phyloP scores from a whole-genome alignment of 352 stramenopile genomes.

The Phytophthora tentaculata region DNA sequence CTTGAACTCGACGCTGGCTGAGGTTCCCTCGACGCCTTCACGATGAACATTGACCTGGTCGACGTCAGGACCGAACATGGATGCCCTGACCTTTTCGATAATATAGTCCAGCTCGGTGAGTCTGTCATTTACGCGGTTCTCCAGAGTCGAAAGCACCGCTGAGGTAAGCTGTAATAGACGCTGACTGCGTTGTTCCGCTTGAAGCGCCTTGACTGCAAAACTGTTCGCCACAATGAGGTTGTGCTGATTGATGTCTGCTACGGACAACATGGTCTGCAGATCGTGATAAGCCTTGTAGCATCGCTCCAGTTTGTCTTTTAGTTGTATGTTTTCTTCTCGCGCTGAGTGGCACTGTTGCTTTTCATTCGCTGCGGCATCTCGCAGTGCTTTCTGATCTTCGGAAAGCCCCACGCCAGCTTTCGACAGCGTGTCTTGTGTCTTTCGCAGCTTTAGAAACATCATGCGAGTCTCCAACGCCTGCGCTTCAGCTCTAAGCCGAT shows the following conservation, averaged over 20 bases:
- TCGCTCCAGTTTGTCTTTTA: conserved; percentile 22
- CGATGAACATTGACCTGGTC: conserved; percentile 26
- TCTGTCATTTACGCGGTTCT: conserved; percentile 8
- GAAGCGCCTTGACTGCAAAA: conserved; percentile 5
- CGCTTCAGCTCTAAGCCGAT: conserved; percentile 26
- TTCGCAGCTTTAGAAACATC: conserved; percentile 30
- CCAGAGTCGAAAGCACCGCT: conserved; percentile 3
- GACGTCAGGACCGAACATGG: neutral
- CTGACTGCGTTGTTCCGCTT: conserved; percentile 1
- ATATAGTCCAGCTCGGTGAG: conserved; percentile 7
- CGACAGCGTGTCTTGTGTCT: conserved; percentile 6
- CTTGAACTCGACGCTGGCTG: conserved; percentile 20
- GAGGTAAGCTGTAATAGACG: conserved; percentile 3
- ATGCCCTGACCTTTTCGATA: neutral
- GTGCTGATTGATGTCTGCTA: conserved; percentile 7
- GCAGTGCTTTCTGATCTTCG: conserved; percentile 15
- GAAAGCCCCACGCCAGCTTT: conserved; percentile 11
- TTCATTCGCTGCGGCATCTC: conserved; percentile 11
- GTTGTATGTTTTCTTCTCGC: conserved; percentile 6
- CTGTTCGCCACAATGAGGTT: conserved; percentile 9
- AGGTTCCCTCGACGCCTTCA: conserved; percentile 2
- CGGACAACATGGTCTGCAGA: conserved; percentile 15
- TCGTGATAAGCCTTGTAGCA: conserved; percentile 13
- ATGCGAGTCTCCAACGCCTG: conserved; percentile 39
- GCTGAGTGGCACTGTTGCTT: conserved; percentile 7